A percentile compares a stretch with the other conserved stretches of the same genome.
These are phyloP conservation scores for Calonectria naviculata DNA, from an alignment of 2,329 filamentous ascomycete species.

Conservation along the genomic window DNA sequence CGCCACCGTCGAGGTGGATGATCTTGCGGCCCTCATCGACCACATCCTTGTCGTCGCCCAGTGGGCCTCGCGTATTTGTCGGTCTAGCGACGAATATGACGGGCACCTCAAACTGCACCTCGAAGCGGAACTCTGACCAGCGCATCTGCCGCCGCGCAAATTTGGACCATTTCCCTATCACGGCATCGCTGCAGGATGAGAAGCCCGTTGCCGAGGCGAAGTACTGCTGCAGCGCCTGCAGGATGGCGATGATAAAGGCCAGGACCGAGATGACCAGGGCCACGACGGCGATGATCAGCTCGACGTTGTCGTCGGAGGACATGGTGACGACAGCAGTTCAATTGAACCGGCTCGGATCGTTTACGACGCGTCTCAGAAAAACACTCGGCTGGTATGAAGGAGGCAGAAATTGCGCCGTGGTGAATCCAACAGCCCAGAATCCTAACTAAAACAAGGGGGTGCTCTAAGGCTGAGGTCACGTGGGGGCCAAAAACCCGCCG, in stretches of 20 bases:
- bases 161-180: conserved; percentile 53
- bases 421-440: background rate
- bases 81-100: conserved; percentile 55
- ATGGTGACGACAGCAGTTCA: background rate
- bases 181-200: conserved; percentile 49
- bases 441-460: background rate
- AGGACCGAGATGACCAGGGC: conserved; percentile 55
- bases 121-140: conserved; percentile 52
- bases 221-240: conserved; percentile 56
- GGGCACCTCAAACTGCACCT: conserved; percentile 54
- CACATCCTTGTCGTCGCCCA: conserved; percentile 26
- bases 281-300: conserved; percentile 47
- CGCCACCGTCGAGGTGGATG: conserved; percentile 25
- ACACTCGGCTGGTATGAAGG: background rate
- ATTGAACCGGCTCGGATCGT: background rate
- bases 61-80: conserved; percentile 45
- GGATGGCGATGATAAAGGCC: conserved; percentile 50
- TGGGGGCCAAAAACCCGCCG: background rate
- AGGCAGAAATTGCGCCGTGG: background rate
- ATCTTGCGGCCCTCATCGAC: conserved; percentile 31
- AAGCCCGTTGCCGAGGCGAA: conserved; percentile 54
- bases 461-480: background rate
- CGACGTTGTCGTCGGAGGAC: conserved; percentile 26
- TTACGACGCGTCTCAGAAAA: background rate
- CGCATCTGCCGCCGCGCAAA: conserved; percentile 47